A percentile compares a stretch with the other conserved stretches of the same genome.
Evolutionary conservation across 1,139 yeast genomes (phyloP).

Genomic region (Blastobotrys raffinosifermentans): DNA sequence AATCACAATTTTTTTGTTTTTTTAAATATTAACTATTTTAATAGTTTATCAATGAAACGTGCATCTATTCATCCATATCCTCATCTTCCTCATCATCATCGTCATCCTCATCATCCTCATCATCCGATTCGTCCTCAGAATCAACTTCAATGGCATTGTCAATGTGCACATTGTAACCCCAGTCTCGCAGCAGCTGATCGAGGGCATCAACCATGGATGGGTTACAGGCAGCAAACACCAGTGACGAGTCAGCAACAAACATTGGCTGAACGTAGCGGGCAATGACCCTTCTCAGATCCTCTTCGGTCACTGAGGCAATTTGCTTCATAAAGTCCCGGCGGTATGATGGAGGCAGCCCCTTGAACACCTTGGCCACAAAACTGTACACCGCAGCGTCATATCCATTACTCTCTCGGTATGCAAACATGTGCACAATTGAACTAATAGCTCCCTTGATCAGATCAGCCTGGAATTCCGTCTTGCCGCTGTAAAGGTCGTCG

Average conservation of each 20-base stretch:
- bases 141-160: constrained; percentile 44
- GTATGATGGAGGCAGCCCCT: constrained; percentile 64
- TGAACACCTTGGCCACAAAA: constrained; percentile 59
- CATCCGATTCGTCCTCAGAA: constrained; percentile 33
- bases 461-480: constrained; percentile 47
- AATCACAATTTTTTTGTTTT: background rate
- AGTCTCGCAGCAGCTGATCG: constrained; percentile 40
- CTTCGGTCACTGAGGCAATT: constrained; percentile 41
- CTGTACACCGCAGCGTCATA: constrained; percentile 61
- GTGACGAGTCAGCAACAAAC: constrained; percentile 51
- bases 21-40: background rate
- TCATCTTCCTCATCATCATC: constrained; percentile 15
- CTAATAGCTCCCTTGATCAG: constrained; percentile 69
- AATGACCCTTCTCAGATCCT: constrained; percentile 53
- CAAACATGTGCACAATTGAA: constrained; percentile 63
- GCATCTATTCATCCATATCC: constrained; percentile 7
- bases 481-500: constrained; percentile 52
- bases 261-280: constrained; percentile 45
- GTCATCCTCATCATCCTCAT: constrained; percentile 23
- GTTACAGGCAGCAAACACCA: constrained; percentile 68
- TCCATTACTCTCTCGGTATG: constrained; percentile 51
- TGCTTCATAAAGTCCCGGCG: constrained; percentile 35
- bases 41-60: background rate
- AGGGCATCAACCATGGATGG: constrained; percentile 53
- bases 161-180: constrained; percentile 57